Conservation (phyloP, 306 rosid species). For the Cucurbita maxima region DNA sequence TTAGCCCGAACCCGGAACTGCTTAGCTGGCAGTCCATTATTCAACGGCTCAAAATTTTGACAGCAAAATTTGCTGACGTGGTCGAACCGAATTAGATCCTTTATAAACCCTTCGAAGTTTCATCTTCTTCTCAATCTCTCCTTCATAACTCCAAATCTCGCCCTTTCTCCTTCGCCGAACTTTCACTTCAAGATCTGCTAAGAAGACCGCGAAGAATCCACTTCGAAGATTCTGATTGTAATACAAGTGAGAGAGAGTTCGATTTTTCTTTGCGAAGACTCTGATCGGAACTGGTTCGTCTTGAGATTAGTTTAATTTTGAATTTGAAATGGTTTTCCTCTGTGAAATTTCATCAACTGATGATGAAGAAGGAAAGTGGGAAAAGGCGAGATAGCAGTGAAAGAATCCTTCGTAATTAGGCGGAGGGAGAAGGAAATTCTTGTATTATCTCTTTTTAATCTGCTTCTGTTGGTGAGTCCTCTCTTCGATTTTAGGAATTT, state of each 20-base stretch:
- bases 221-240: background rate
- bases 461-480: background rate
- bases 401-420: background rate
- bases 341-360: background rate
- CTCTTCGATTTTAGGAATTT: background rate
- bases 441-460: background rate
- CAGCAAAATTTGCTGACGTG: background rate
- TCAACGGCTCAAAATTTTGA: slow-evolving; percentile 1
- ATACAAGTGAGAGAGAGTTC: background rate
- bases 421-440: slow-evolving; percentile 1
- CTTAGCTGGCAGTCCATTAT: slow-evolving; percentile 7
- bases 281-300: background rate
- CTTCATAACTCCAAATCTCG: background rate
- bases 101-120: background rate
- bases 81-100: background rate
- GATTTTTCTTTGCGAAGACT: background rate
- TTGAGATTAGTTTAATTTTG: background rate
- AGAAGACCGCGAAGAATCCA: background rate
- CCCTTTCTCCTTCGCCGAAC: background rate
- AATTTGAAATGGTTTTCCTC: background rate
- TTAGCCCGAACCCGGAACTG: background rate
- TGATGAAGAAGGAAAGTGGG: background rate
- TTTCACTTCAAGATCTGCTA: background rate
- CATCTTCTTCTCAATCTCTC: background rate
- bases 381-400: background rate